Base-by-base conservation (phyloP, 768 basidiomycete species). In the Neoboletus magnificus region DNA sequence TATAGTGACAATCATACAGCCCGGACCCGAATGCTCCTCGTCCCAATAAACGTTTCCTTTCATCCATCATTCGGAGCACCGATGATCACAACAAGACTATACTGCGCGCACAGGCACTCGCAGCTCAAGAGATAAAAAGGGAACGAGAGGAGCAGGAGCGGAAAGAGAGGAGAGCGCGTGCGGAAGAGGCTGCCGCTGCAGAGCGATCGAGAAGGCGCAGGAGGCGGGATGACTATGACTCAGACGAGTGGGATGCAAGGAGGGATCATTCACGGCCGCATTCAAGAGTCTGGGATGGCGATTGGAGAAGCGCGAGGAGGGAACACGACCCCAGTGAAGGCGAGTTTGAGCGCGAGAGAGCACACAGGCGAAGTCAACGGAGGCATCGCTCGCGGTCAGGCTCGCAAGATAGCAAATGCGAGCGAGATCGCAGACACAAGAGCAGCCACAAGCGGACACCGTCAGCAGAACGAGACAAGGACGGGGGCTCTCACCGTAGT, bases 71-170 rank as follows among this genome's bases (percentile, higher is more conserved):
- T 54, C 84, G 87, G 62, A 93, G 83, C 61, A 97, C 97, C 5
- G 95, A 97, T 67, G 95, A 95, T 54, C 97, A 99, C 66, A 99
- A 99, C 71, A 85, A 87, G 72, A 85, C 89, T 13, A 77, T 99
- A 44, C 69, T 91, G 22, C 81, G 82, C 52, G 81, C 88, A 25
- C 89, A 91, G 71, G 86, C 86, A 0, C 68, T 75, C 13, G 87
- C 89, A 33, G 86, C 87, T 2, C 79, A 88, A 60, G 89, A 91
- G 60, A 74, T 84, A n/a, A 86, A 89, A 55, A 74, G 73, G 27
- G 85, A 85, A 59, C 72, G 83, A 25, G 80, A 84, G n/a, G 87
- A 87, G 56, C 77, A 80, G 57, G 84, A 88, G 66, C 74, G 82
- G 55, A 75, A 65, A 44, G 86, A 89, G 61, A 73, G 87, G 35